phyloP scores from a whole-genome alignment of 2,329 filamentous ascomycete genomes.

The Fusarium sp. region DNA sequence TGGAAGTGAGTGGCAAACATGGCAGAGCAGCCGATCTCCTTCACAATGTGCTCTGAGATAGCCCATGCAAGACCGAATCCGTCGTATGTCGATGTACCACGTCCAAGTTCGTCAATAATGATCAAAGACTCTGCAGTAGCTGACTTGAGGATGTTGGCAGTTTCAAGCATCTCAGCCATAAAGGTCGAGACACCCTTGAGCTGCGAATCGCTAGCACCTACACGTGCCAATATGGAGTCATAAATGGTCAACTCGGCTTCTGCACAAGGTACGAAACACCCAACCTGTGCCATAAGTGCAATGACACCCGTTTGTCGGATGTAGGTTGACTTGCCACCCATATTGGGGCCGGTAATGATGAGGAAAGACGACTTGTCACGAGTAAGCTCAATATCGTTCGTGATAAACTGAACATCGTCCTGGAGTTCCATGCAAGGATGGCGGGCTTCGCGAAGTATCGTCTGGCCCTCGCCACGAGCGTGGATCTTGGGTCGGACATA shows the following conservation, averaged over 20 bases:
- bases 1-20: slow-evolving; percentile 99
- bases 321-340: slow-evolving; percentile 99
- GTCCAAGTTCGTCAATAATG: slow-evolving; percentile 97
- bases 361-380: slow-evolving; percentile 87
- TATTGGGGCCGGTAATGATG: slow-evolving; percentile 97
- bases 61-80: slow-evolving; percentile 99
- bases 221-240: slow-evolving; percentile 94
- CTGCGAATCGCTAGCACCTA: slow-evolving; percentile 95
- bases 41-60: slow-evolving; percentile 96
- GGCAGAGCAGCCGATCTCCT: slow-evolving; percentile 91
- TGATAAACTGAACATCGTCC: slow-evolving; percentile 98
- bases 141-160: slow-evolving; percentile 96
- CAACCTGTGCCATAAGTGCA: slow-evolving; percentile 95
- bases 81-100: slow-evolving; percentile 97
- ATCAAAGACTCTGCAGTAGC: slow-evolving; percentile 95
- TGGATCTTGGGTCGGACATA: slow-evolving; percentile 95
- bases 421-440: slow-evolving; percentile 99
- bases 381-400: slow-evolving; percentile 88
- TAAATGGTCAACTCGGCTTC: slow-evolving; percentile 95
- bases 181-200: slow-evolving; percentile 98
- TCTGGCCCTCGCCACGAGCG: slow-evolving; percentile 85
- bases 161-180: slow-evolving; percentile 99
- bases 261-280: slow-evolving; percentile 92
- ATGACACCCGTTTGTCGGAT: slow-evolving; percentile 98
- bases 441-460: slow-evolving; percentile 88